Evolutionary conservation across 177 flowering plant genomes (phyloP), one percentile per base, ranked within the genome.

Genomic region (Vitis hybrid): DNA sequence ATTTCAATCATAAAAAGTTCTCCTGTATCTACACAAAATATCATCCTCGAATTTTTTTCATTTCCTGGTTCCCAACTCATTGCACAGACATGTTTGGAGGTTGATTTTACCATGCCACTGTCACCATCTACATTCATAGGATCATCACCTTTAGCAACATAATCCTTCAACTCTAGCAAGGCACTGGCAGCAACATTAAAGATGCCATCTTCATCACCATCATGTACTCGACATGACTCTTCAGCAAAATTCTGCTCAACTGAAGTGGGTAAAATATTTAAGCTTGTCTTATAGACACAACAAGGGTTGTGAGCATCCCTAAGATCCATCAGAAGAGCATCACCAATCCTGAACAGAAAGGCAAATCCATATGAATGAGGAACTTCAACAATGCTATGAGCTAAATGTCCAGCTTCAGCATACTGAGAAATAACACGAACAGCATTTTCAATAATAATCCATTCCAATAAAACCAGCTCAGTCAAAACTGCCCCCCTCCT

Each of bases 121-220:
- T 85, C 90, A 73, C 72, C 48, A 73, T 93, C 99, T 73, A 95
- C 85, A 68, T 83, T 88, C 98, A 95, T 93, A 22, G 98, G 97
- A 75, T 93, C 97, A 73, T 83, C 84, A 70, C 70, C 78, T 74
- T 78, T 82, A 72, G 56, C 61, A 39, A 77, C 71, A 75, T 76
- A 80, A 77, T 88, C 94, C 49, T 88, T 79, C 49, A 93, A 84
- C 81, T 93, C 88, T 55, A 93, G 76, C 62, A 95, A 82, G 68
- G 98, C 99, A 77, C 88, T 76, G 52, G 94, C 98, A 78, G 99
- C 99, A 77, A 90, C 98, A 80, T 83, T 87, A 73, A 85, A 89
- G 57, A 83, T 85, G 58, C 90, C 88, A 74, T 90, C 97, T 80
- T 93, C 98, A 80, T 93, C 95, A 70, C 74, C 81, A 75, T 90